These are phyloP conservation scores for Phylloporus gajari DNA, from an alignment of 1,284 basidiomycete species.

Conservation along the genomic window DNA sequence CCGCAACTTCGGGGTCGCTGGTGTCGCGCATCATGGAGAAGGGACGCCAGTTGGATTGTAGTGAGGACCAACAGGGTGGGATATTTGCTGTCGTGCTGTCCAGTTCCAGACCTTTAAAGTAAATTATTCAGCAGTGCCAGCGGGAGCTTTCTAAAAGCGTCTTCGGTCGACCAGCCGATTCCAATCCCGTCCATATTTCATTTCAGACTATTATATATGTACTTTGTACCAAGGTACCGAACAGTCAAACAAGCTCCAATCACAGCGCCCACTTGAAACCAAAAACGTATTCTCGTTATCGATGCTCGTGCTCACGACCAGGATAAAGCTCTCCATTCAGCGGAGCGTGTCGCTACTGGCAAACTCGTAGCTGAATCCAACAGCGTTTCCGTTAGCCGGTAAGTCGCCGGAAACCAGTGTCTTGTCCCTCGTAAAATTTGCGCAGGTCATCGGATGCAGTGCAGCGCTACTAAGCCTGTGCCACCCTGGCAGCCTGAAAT, in stretches of 20 bases:
- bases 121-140: background rate
- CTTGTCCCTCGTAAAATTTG: conserved; percentile 75
- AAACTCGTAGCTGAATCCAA: conserved; percentile 75
- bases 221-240: too few relatives aligned
- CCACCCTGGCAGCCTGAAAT: conserved; percentile 74
- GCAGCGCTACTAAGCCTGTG: conserved; percentile 72
- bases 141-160: background rate
- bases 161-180: background rate
- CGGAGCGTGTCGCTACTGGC: conserved; percentile 49
- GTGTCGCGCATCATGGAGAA: conserved; percentile 46
- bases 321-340: too few relatives aligned
- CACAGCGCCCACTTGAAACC: too few relatives aligned
- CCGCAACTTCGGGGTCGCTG: conserved; percentile 52
- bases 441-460: conserved; percentile 73
- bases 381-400: conserved; percentile 55
- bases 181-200: background rate
- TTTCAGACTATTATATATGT: conserved; percentile 11
- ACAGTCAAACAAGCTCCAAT: too few relatives aligned
- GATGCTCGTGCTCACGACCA: too few relatives aligned
- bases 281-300: too few relatives aligned
- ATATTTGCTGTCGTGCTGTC: background rate
- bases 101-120: background rate
- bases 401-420: conserved; percentile 52
- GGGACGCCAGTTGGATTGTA: conserved; percentile 38
- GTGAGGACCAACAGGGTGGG: conserved; percentile 55